A percentile compares a stretch with the other conserved stretches of the same genome.
phyloP scores from a whole-genome alignment of 148 eudicot genomes.

The Cornus controversa region DNA sequence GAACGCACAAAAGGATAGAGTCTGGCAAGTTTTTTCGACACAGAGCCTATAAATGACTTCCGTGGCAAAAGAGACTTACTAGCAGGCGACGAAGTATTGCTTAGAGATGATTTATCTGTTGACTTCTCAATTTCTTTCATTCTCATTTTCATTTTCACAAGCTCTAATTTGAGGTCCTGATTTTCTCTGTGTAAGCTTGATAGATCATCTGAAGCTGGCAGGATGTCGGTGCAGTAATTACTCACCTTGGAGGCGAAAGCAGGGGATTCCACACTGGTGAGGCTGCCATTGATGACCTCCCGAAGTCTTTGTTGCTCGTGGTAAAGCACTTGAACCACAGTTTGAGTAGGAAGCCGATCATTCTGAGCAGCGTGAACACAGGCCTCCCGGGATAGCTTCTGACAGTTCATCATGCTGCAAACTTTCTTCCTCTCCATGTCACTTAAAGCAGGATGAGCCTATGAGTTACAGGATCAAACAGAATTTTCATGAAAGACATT shows the following conservation, averaged over 20 bases:
- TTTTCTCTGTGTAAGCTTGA: constrained; percentile 54
- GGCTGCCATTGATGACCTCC: constrained; percentile 39
- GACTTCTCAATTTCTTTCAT: constrained; percentile 60
- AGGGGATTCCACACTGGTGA: constrained; percentile 23
- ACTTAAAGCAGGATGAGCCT: constrained; percentile 78
- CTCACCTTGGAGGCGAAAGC: constrained; percentile 15
- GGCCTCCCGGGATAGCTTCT: constrained; percentile 89
- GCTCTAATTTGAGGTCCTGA: constrained; percentile 75
- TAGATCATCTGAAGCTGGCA: constrained; percentile 40
- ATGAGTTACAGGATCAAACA: constrained; percentile 6
- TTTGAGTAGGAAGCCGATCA: constrained; percentile 88
- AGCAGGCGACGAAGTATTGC: constrained; percentile 27
- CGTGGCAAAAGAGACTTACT: constrained; percentile 57
- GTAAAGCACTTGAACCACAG: constrained; percentile 88
- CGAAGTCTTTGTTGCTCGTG: constrained; percentile 86
- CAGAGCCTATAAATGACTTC: constrained; percentile 56
- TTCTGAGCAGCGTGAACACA: constrained; percentile 96
- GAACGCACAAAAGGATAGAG: constrained; percentile 37
- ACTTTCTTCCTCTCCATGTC: constrained; percentile 84
- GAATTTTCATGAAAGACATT: not conserved
- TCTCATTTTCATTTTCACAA: constrained; percentile 60
- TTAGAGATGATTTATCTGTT: constrained; percentile 18
- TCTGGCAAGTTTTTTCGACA: constrained; percentile 69
- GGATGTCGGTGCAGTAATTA: constrained; percentile 18
- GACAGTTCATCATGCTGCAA: constrained; percentile 92